phyloP scores from a whole-genome alignment of 2,329 filamentous ascomycete species.

The Zymoseptoria brevis region DNA sequence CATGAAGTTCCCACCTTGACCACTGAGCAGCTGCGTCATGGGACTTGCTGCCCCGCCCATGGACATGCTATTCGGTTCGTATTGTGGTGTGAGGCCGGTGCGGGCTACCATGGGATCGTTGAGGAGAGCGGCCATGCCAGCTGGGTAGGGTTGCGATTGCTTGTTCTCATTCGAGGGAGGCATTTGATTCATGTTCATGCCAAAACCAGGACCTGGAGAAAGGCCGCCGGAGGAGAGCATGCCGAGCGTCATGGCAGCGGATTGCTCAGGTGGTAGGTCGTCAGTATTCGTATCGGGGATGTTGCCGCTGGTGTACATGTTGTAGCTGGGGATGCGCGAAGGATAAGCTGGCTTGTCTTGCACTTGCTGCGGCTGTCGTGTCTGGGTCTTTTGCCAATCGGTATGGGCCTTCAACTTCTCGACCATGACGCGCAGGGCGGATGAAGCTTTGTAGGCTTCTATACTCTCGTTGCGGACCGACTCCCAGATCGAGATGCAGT shows the following conservation, averaged over 20 bases:
- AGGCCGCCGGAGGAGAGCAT: slow-evolving; percentile 57
- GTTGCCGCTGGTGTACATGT: slow-evolving; percentile 27
- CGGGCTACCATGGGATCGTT: slow-evolving; percentile 26
- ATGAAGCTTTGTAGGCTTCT: slow-evolving; percentile 81
- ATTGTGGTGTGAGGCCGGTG: slow-evolving; percentile 29
- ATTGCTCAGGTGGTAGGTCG: slow-evolving; percentile 52
- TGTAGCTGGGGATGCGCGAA: slow-evolving; percentile 16
- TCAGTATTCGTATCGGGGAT: slow-evolving; percentile 39
- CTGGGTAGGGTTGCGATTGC: slow-evolving; percentile 21
- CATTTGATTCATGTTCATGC: slow-evolving; percentile 11
- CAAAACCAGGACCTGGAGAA: slow-evolving; percentile 35
- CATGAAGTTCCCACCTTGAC: slow-evolving; percentile 38
- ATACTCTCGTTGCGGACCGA: slow-evolving; percentile 68
- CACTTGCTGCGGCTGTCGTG: slow-evolving; percentile 5
- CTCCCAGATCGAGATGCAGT: slow-evolving; percentile 71
- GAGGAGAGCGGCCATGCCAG: slow-evolving; percentile 28
- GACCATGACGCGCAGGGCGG: slow-evolving; percentile 75
- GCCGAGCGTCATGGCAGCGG: slow-evolving; percentile 62
- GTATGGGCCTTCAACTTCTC: slow-evolving; percentile 59
- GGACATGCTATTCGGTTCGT: slow-evolving; percentile 28
- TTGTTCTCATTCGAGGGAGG: slow-evolving; percentile 10
- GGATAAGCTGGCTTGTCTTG: slow-evolving; percentile 1
- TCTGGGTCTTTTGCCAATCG: slow-evolving; percentile 3
- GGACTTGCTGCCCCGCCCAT: slow-evolving; percentile 25
- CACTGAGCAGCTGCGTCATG: slow-evolving; percentile 28